Evolutionary conservation across 2,329 filamentous ascomycete genomes (phyloP).

Genomic region (Fusarium sp.): DNA sequence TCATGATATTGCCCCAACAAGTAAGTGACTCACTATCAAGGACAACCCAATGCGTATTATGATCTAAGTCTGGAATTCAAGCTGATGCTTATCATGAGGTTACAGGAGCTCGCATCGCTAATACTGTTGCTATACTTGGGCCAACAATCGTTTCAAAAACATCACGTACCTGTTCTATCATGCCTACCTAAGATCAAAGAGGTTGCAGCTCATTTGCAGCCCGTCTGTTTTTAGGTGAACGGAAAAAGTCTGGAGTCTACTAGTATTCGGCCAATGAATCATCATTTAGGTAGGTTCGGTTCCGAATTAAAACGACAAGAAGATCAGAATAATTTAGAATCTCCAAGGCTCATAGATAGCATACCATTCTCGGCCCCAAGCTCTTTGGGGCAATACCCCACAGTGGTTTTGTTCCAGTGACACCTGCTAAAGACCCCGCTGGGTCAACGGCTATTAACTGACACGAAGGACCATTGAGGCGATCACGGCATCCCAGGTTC

Average conservation of each 20-base stretch:
- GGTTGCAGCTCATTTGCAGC: neutral
- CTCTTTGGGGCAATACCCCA: neutral
- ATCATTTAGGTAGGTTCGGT: neutral
- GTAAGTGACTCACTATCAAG: neutral
- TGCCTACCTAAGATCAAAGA: neutral
- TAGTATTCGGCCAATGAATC: neutral
- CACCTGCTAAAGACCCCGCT: conserved; percentile 7
- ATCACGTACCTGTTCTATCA: neutral
- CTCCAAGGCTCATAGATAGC: neutral
- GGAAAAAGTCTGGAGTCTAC: neutral
- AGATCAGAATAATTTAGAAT: neutral
- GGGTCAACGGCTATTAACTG: neutral
- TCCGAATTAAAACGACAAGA: no score
- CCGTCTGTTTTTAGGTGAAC: neutral
- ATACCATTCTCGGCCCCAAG: no score
- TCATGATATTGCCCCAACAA: neutral
- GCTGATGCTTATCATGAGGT: conserved; percentile 1
- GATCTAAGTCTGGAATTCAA: neutral
- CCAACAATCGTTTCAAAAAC: neutral
- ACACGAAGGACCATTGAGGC: conserved; percentile 34
- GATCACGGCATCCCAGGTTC: conserved; percentile 33
- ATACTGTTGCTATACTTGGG: neutral
- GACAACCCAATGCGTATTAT: neutral
- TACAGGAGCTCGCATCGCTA: neutral
- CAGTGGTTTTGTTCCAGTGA: neutral